Evolutionary conservation across 2,329 filamentous ascomycete species (phyloP).

Genomic region (Penicillium digitatum): DNA sequence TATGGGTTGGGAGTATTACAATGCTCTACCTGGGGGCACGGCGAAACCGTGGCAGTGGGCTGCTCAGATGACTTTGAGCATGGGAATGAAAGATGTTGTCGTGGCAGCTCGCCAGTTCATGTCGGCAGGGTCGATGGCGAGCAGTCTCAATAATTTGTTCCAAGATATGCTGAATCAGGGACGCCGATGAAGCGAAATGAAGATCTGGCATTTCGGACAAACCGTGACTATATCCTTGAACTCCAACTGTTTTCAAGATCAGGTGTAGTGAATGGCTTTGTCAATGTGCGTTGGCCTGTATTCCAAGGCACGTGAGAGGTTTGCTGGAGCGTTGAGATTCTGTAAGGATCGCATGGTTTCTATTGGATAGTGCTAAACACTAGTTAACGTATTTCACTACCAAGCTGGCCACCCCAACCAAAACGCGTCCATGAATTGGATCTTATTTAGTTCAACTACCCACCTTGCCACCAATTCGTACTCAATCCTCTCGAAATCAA

Average conservation of each 20-base stretch:
- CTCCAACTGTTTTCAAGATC: background rate
- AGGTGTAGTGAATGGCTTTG: background rate
- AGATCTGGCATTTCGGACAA: background rate
- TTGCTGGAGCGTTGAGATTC: no score
- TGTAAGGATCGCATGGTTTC: no score
- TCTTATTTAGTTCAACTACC: no score
- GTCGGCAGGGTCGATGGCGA: conserved; percentile 28
- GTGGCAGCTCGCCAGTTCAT: conserved; percentile 31
- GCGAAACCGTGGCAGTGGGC: conserved; percentile 75
- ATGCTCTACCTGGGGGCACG: conserved; percentile 63
- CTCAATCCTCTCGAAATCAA: no score
- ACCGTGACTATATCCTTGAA: background rate
- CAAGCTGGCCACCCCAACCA: no score
- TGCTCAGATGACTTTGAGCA: conserved; percentile 56
- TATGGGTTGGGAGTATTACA: conserved; percentile 96
- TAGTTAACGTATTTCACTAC: no score
- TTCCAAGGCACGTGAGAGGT: background rate
- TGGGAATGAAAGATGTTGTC: conserved; percentile 42
- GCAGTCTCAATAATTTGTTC: conserved; percentile 30
- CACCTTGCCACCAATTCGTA: no score
- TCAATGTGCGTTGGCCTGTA: background rate
- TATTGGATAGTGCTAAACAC: no score
- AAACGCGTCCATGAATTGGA: no score
- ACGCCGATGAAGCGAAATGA: conserved; percentile 3
- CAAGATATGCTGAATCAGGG: conserved; percentile 30